These are phyloP conservation scores for Seiridium cupressi DNA, from an alignment of 2,329 filamentous ascomycete genomes.

Conservation along the genomic window DNA sequence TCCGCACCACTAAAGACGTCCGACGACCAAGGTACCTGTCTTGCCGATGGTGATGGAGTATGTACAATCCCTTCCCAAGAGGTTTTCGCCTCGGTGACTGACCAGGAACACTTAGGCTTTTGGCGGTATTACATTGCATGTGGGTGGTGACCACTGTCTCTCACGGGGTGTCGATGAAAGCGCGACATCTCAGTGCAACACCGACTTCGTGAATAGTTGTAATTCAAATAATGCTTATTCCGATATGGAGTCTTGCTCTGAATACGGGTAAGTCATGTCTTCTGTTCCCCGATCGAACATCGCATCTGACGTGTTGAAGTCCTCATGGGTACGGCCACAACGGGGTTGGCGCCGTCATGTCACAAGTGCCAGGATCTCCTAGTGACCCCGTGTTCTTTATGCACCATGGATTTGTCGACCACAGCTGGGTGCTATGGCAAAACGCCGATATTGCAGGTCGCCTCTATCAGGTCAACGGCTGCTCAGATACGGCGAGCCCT, in stretches of 20 bases:
- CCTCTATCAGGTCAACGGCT: constrained; percentile 21
- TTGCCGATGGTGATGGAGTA: constrained; percentile 25
- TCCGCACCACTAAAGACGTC: constrained; percentile 22
- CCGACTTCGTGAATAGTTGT: constrained; percentile 29
- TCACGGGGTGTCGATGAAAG: constrained; percentile 30
- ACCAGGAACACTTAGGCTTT: constrained; percentile 22
- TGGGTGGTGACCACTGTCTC: constrained; percentile 30
- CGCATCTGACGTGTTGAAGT: constrained; percentile 18
- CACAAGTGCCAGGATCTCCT: constrained; percentile 29
- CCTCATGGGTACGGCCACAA: constrained; percentile 35
- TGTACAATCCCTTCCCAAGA: constrained; percentile 8
- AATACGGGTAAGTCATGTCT: constrained; percentile 28
- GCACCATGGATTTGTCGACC: constrained; percentile 21
- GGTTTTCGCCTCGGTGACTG: background rate
- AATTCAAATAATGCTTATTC: constrained; percentile 25
- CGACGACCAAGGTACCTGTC: constrained; percentile 28
- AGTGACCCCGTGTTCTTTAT: constrained; percentile 30
- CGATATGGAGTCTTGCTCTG: constrained; percentile 29
- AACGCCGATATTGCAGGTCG: constrained; percentile 13
- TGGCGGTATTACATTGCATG: constrained; percentile 22
- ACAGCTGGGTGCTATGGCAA: constrained; percentile 19
- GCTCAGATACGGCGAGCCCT: constrained; percentile 20
- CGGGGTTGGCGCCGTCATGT: constrained; percentile 33
- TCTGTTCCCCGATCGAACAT: background rate
- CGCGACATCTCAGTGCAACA: constrained; percentile 26